Evolutionary conservation across 1,284 basidiomycete species (phyloP).

Genomic region (Lignosus rhinocerotis): DNA sequence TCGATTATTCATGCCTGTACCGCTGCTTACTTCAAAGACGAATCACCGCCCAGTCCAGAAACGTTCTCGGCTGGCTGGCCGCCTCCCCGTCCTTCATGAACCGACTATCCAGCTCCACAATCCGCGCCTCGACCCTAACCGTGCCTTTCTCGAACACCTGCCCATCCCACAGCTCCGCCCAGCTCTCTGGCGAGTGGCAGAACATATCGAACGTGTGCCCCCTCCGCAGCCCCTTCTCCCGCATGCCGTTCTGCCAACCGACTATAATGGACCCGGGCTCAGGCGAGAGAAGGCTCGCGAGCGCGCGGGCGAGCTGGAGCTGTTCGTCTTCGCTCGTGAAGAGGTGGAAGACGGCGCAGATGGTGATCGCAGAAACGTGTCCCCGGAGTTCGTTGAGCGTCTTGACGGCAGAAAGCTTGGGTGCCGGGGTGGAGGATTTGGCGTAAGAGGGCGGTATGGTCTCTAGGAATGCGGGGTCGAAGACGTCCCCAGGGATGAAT

Average conservation of each 20-base stretch:
- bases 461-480: slow-evolving; percentile 36
- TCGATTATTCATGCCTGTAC: no score
- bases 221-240: slow-evolving; percentile 17
- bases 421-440: slow-evolving; percentile 26
- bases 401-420: slow-evolving; percentile 34
- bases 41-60: not conserved
- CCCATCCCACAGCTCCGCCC: slow-evolving; percentile 45
- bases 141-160: slow-evolving; percentile 40
- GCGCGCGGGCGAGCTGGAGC: slow-evolving; percentile 36
- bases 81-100: not conserved
- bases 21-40: not conserved
- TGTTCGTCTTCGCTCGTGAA: slow-evolving; percentile 43
- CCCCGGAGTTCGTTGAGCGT: slow-evolving; percentile 43
- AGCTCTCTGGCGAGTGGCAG: slow-evolving; percentile 40
- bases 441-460: slow-evolving; percentile 21
- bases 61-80: not conserved
- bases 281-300: slow-evolving; percentile 40
- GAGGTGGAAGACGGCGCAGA: slow-evolving; percentile 48
- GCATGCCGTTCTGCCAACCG: slow-evolving; percentile 29
- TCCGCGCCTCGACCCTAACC: slow-evolving; percentile 36
- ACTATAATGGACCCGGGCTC: slow-evolving; percentile 36
- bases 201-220: slow-evolving; percentile 19
- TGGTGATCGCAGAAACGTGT: slow-evolving; percentile 44
- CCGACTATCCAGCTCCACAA: not conserved
- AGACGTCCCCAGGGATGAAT: slow-evolving; percentile 44